Evolutionary conservation across 345 rosid species (phyloP), one percentile per base, ranked within the genome.

Genomic region (Excoecaria cochinchinensis): DNA sequence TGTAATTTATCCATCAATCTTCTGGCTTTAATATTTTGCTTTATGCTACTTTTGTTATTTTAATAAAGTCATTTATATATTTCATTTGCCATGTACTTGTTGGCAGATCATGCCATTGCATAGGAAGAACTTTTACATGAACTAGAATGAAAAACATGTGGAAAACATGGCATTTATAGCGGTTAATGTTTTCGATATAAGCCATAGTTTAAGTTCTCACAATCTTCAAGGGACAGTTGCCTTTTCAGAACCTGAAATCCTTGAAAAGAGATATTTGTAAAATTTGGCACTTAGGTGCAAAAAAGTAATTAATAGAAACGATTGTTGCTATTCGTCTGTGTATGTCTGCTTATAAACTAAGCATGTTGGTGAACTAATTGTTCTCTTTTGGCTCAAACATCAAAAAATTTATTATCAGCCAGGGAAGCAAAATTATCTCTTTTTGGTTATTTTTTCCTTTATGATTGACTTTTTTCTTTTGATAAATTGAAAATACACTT

Each of bases 1-100:
- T 73, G 81, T 78, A 73, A 78, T 46, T 51, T 69, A 48, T 57
- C 67, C 40, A 52, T 71, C 75, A 3, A 55, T 62, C 16, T 72
- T 16, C 15, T 52, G 9, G 36, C 24, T 69, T 70, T 9, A 73
- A 61, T 73, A 46, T 77, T 61, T 22, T 72, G 39, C 47, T 8
- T 71, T 57, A 15, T 21, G 25, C 39, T n/a, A 36, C 38, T 47
- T 44, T 21, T 60, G 57, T 31, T 36, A 67, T 42, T 39, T 46
- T 48, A 3, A 11, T 44, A 39, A 73, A 48, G 40, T 59, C 24
- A 59, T 60, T 11, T 14, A 21, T 46, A 13, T 31, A 58, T 48
- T 59, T 51, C 6, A 3, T 75, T 14, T 10, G 38, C 17, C 52
- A 17, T 58, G 74, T 78, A 24, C n/a, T 17, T 9, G 21, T 9